Percentiles rank a stretch among this genome's conserved stretches.
These are phyloP conservation scores for Phytophthora ramorum DNA, from an alignment of 352 stramenopile genomes.

Conservation along the genomic window DNA sequence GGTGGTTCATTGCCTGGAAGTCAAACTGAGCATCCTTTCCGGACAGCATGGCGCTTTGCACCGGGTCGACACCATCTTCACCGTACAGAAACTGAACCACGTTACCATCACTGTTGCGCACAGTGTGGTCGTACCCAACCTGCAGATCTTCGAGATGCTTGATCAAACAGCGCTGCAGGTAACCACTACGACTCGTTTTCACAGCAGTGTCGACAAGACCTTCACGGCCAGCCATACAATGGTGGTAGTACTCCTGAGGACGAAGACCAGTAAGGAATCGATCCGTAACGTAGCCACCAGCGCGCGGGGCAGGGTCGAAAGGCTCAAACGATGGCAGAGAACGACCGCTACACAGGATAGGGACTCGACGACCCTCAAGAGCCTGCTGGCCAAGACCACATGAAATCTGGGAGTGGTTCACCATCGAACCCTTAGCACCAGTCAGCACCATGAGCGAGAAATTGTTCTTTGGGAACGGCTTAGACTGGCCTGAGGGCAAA, in stretches of 20 bases:
- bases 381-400: slow-evolving; percentile 99
- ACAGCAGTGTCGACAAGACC: slow-evolving; percentile 99
- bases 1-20: slow-evolving; percentile 97
- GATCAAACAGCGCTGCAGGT: slow-evolving; percentile 99
- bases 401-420: slow-evolving; percentile 99
- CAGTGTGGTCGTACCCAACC: slow-evolving; percentile 99
- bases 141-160: slow-evolving; percentile 98
- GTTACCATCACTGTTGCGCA: slow-evolving; percentile 97
- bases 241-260: slow-evolving; percentile 99
- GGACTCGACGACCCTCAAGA: slow-evolving; percentile 98
- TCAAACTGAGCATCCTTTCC: slow-evolving; percentile 93
- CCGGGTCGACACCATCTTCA: slow-evolving; percentile 98
- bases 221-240: slow-evolving; percentile 99
- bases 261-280: slow-evolving; percentile 98
- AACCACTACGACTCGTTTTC: slow-evolving; percentile 99
- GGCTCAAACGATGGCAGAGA: slow-evolving; percentile 98
- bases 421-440: slow-evolving; percentile 99
- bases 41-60: slow-evolving; percentile 95
- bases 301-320: slow-evolving; percentile 97
- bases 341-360: slow-evolving; percentile 97
- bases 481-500: slow-evolving; percentile 96
- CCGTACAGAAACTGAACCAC: slow-evolving; percentile 99
- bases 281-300: slow-evolving; percentile 99
- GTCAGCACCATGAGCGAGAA: slow-evolving; percentile 99
- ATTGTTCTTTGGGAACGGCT: slow-evolving; percentile 98